Percentiles rank a stretch among this genome's conserved stretches.
Conservation (phyloP, 176 grass and related monocot genomes). For the Leersia perrieri region DNA sequence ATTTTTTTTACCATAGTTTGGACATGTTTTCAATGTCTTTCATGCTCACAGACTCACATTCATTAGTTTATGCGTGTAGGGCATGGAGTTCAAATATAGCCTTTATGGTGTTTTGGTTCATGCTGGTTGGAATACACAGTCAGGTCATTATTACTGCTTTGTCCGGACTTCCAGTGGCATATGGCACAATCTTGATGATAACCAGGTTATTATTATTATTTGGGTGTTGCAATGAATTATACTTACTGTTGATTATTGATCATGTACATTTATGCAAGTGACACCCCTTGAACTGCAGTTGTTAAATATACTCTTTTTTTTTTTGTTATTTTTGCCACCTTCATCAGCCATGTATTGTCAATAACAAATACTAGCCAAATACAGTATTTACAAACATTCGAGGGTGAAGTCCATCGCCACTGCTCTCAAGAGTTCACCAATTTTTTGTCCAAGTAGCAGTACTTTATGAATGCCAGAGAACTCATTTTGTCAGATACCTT, state of each 20-base stretch:
- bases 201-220: conserved; percentile 43
- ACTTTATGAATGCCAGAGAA: neutral
- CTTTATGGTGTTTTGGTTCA: conserved; percentile 88
- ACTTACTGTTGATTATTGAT: neutral
- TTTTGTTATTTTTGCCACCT: neutral
- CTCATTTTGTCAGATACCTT: neutral
- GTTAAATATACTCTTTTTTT: neutral
- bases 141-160: conserved; percentile 89
- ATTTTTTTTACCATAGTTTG: conserved; percentile 24
- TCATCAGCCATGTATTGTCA: neutral
- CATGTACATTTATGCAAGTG: neutral
- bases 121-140: conserved; percentile 70
- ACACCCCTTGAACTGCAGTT: neutral
- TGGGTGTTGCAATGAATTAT: conserved; percentile 16
- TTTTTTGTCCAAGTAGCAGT: neutral
- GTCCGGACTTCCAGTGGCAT: conserved; percentile 79
- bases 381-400: neutral
- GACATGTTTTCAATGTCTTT: neutral
- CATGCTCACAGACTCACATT: neutral
- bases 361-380: neutral
- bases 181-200: conserved; percentile 95
- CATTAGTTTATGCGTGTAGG: conserved; percentile 41
- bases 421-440: neutral
- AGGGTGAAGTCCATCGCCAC: neutral
- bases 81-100: conserved; percentile 67